Conservation (phyloP, 169 alveolate genomes). For the Amoebophrya sp. region DNA sequence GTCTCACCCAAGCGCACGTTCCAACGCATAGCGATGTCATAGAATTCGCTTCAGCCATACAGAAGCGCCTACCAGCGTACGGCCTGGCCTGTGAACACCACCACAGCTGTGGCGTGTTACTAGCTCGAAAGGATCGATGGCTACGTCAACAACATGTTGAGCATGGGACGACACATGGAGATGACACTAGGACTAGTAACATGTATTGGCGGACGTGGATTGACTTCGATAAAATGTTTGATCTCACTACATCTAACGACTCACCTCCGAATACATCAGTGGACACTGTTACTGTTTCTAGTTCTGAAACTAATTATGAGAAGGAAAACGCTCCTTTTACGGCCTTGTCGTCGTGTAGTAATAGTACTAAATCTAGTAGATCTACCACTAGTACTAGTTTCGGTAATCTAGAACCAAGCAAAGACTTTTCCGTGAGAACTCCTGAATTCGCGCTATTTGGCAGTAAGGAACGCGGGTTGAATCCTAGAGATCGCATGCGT, state of each 20-base stretch:
- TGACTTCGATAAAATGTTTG: conserved; percentile 55
- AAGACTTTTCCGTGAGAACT: background rate
- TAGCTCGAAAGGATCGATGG: conserved; percentile 51
- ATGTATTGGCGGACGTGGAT: conserved; percentile 71
- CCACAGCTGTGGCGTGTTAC: conserved; percentile 64
- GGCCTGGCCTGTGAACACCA: conserved; percentile 64
- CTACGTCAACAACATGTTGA: background rate
- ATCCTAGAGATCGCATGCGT: background rate
- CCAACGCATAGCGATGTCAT: conserved; percentile 67
- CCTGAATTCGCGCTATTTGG: background rate
- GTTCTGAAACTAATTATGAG: too few relatives aligned
- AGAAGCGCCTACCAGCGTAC: conserved; percentile 30
- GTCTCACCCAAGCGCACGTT: conserved; percentile 61
- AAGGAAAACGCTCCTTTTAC: background rate
- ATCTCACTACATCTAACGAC: too few relatives aligned
- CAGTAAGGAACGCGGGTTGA: background rate
- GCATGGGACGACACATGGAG: conserved; percentile 1
- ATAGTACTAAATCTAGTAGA: background rate
- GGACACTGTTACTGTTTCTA: too few relatives aligned
- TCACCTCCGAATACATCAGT: too few relatives aligned
- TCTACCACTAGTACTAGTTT: background rate
- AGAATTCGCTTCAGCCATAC: background rate
- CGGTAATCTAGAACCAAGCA: background rate
- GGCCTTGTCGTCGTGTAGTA: background rate
- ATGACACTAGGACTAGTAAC: conserved; percentile 43